These are phyloP conservation scores for Hortaea werneckii DNA, from an alignment of 2,329 filamentous ascomycete species.

Conservation along the genomic window DNA sequence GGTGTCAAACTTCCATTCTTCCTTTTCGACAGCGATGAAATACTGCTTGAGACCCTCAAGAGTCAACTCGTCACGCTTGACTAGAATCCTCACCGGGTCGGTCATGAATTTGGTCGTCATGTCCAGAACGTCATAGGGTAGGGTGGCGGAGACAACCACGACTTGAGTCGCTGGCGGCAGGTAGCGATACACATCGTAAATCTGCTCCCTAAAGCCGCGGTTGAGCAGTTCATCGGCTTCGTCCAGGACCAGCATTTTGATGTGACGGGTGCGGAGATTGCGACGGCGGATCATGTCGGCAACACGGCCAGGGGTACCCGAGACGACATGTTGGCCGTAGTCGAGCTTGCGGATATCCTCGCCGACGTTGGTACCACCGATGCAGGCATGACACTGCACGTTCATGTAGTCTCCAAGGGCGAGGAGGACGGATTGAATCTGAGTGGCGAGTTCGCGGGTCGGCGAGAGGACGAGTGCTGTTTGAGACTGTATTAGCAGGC, in stretches of 20 bases:
- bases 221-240: constrained; percentile 75
- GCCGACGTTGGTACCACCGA: constrained; percentile 93
- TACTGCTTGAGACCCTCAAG: constrained; percentile 97
- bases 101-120: constrained; percentile 99
- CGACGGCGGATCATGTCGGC: constrained; percentile 72
- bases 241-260: constrained; percentile 70
- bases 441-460: constrained; percentile 90
- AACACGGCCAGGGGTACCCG: constrained; percentile 92
- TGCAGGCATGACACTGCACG: constrained; percentile 96
- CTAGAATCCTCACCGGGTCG: constrained; percentile 87
- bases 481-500: no score
- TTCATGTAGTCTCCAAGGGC: constrained; percentile 99
- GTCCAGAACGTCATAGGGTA: constrained; percentile 94
- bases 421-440: constrained; percentile 98
- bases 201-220: constrained; percentile 93
- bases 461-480: constrained; percentile 83
- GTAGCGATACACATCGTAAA: constrained; percentile 97
- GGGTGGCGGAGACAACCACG: constrained; percentile 92
- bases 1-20: constrained; percentile 99
- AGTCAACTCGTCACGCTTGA: constrained; percentile 97
- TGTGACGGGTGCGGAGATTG: constrained; percentile 61
- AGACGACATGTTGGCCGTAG: constrained; percentile 95
- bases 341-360: constrained; percentile 97
- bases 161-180: constrained; percentile 94
- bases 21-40: constrained; percentile 98